Conservation (phyloP, 257 asterid genomes). For the Scutellaria barbata region DNA sequence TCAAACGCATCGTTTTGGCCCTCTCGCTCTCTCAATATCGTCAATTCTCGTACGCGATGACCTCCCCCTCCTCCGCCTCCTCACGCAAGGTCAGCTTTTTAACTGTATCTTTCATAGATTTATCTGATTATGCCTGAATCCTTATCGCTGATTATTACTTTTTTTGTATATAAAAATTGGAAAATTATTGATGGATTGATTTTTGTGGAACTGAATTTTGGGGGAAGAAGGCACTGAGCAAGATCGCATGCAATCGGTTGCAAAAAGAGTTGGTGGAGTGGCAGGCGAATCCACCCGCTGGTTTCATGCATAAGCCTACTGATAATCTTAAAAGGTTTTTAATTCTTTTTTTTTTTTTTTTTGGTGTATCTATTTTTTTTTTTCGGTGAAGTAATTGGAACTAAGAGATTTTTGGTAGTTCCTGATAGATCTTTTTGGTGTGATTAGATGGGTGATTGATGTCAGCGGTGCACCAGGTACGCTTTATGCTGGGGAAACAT, state of each 20-base stretch:
- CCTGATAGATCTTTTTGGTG: constrained; percentile 26
- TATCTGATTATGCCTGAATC: constrained; percentile 4
- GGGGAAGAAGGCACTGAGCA: constrained; percentile 76
- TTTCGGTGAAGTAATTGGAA: not conserved
- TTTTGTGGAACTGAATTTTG: constrained; percentile 30
- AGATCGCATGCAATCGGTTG: constrained; percentile 94
- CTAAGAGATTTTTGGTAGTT: not conserved
- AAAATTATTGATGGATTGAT: constrained; percentile 21
- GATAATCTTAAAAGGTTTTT: constrained; percentile 90
- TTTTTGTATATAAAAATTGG: not conserved
- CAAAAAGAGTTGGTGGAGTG: constrained; percentile 97
- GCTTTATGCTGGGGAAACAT: constrained; percentile 57
- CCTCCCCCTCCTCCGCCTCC: constrained; percentile 59
- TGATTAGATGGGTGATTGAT: constrained; percentile 67
- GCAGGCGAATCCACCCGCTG: constrained; percentile 94
- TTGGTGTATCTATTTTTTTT: not conserved
- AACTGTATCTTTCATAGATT: not conserved
- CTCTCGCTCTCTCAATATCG: constrained; percentile 29
- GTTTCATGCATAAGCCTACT: constrained; percentile 86
- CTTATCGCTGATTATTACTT: not conserved
- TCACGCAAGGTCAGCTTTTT: constrained; percentile 54
- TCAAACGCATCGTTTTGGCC: constrained; percentile 18
- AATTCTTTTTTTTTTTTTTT: not conserved
- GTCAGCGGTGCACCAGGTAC: constrained; percentile 73
- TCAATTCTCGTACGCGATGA: constrained; percentile 44